Base-by-base conservation (phyloP, 1,284 basidiomycete species). In the Rhodotorula sp. region DNA sequence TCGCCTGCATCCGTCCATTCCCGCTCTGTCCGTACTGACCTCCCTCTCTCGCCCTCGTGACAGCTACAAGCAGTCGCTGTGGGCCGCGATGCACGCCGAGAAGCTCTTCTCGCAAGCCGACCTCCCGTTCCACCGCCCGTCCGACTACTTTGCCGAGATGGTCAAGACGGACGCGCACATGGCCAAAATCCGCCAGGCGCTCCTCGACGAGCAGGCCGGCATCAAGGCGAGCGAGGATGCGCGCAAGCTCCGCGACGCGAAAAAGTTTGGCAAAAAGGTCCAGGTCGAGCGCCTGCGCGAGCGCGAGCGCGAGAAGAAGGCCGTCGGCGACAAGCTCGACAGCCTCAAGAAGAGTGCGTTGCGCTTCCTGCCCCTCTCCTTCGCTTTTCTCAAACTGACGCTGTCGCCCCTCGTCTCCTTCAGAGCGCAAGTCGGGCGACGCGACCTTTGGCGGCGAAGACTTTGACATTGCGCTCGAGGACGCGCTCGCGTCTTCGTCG, bases 81-180 rank as follows among this genome's bases (percentile, higher is more conserved):
- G 94, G 76, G 85, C 89, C 48, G 93, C 91, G 16, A 87, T 90
- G 61, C 82, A 86, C 53, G 94, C 93, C 0, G 89, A 88, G 61
- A 81, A 86, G 27, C 88, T 92, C 45, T 92, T 92, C 59, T 82
- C 85, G 48, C 89, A 90, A 78, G 87, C 90, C 75, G 85, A 87
- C 58, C 86, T 96, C 74, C 89, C 93, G 1, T 99, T 97, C 83
- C 90, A 91, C 16, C 90, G 97, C n/a, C 96, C 96, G 0, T 78
- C 87, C 1, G 97, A 99, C 83, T 99, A 94, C 82, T 99, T 97
- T 79, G 96, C 96, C 27, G 96, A 99, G 84, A 99, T 99, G 96
- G 91, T 98, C 79, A 99, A 99, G 84, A 90, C 90, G 42, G 97
- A 99, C 80, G 86, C 92, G 34, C 97, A 99, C 83, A 99, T 99